Base-by-base conservation (phyloP, 2,329 filamentous ascomycete genomes). In the Aspergillus japonicus region DNA sequence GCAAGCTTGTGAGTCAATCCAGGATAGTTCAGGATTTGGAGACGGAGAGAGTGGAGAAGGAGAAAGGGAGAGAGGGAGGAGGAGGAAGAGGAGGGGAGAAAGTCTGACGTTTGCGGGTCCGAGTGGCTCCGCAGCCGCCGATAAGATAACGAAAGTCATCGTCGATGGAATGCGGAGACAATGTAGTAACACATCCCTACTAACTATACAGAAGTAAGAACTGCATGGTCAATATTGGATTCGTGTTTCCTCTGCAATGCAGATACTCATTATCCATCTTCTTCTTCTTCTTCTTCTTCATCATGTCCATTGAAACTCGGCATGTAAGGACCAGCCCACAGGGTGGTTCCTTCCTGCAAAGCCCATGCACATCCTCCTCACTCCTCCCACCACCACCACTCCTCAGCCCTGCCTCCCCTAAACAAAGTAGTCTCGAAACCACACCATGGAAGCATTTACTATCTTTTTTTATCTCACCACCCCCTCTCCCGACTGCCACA, bases 101-200 rank as follows among this genome's bases (percentile, higher is more conserved):
- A 19, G n/a, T 19, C 10, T 33, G 47, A 26, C n/a, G 33, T 16
- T n/a, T 11, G 54, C 21, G 31, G 52, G 52, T 31, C 33, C 31
- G 47, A 53, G 49, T 54, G 33, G 50, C 35, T 35, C 24, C 14
- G 31, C 31, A 31, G 39, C 6, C 31, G 59, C 6, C 31, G 59
- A 58, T 57, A 57, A 51, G 44, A 50, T 23, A 33, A 26, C 19
- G 39, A 56, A 47, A 26, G 26, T 29, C 19, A 49, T 29, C 31
- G 19, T 19, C 12, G 3, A 8, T 52, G 50, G 50, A 31, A 39
- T 53, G 51, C 51, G 51, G 51, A 53, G 23, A 26, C 14, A 19
- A 16, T 1, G 2, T 21, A 21, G 21, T 21, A 42, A 12, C 33
- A 4, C 4, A 12, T 14, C 8, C 14, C 33, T 35, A 35, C 21